Conservation (phyloP, 345 rosid species). For the Anacardium occidentale region DNA sequence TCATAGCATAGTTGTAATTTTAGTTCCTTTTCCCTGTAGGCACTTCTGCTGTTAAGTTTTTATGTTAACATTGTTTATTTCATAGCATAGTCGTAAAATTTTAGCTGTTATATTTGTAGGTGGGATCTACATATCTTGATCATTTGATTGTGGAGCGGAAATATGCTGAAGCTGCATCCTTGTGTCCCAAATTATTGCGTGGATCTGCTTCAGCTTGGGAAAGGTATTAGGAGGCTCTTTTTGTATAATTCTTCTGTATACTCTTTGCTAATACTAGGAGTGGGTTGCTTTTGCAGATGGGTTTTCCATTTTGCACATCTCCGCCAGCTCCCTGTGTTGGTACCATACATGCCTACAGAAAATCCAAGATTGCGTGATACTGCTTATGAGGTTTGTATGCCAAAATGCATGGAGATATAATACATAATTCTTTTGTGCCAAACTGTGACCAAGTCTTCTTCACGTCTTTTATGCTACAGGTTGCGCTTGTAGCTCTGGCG, state of each 20-base stretch:
- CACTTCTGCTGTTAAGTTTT: constrained; percentile 13
- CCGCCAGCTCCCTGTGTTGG: constrained; percentile 94
- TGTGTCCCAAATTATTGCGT: constrained; percentile 89
- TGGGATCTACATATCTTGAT: constrained; percentile 97
- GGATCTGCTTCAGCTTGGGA: constrained; percentile 99
- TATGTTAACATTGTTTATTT: constrained; percentile 5
- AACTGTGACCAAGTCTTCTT: constrained; percentile 15
- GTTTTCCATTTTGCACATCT: constrained; percentile 99
- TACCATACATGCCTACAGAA: constrained; percentile 91
- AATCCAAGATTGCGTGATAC: constrained; percentile 94
- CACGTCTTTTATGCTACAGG: constrained; percentile 45
- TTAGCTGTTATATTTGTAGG: constrained; percentile 46
- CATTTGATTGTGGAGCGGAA: constrained; percentile 97
- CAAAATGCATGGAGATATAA: background rate
- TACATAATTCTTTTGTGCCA: constrained; percentile 17
- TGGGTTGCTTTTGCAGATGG: constrained; percentile 65
- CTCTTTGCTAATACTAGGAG: constrained; percentile 23
- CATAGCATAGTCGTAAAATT: constrained; percentile 11
- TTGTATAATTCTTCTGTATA: constrained; percentile 13
- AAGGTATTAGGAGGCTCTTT: constrained; percentile 52
- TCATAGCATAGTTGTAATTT: too few species aligned
- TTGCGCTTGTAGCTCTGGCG: constrained; percentile 96
- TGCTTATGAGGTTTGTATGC: constrained; percentile 79
- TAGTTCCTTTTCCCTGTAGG: constrained; percentile 1
- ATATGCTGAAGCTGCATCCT: constrained; percentile 95